Evolutionary conservation across 2,329 filamentous ascomycete species (phyloP).

Genomic region (Cercospora zeina): DNA sequence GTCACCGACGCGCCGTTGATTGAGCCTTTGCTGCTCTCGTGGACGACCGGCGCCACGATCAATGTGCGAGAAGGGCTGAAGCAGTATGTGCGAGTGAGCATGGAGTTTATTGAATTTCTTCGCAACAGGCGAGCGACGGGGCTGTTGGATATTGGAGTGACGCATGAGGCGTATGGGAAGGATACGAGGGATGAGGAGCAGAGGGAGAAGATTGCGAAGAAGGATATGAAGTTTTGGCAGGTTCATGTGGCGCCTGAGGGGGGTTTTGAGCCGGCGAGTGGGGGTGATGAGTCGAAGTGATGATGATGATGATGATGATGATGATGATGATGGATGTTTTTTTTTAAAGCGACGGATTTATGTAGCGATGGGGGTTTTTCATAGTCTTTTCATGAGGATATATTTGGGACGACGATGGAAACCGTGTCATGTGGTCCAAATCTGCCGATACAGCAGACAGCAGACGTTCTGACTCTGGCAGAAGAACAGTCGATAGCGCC

Average conservation of each 20-base stretch:
- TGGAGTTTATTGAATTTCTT: constrained; percentile 56
- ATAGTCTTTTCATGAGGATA: too few relatives aligned
- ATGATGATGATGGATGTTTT: too few relatives aligned
- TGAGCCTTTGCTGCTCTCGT: constrained; percentile 59
- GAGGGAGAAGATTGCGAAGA: constrained; percentile 22
- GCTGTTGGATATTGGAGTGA: constrained; percentile 52
- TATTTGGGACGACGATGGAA: too few relatives aligned
- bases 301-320: too few relatives aligned
- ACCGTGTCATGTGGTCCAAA: too few relatives aligned
- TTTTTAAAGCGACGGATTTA: too few relatives aligned
- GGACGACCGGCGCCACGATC: constrained; percentile 60
- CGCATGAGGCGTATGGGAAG: constrained; percentile 40
- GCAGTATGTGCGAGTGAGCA: constrained; percentile 60
- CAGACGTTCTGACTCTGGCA: too few relatives aligned
- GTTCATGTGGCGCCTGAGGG: constrained; percentile 39
- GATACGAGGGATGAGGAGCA: constrained; percentile 27
- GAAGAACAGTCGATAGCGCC: too few relatives aligned
- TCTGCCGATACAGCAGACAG: too few relatives aligned
- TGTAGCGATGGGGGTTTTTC: too few relatives aligned
- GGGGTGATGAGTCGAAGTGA: constrained; percentile 1
- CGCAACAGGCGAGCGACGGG: constrained; percentile 45
- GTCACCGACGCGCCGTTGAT: constrained; percentile 66
- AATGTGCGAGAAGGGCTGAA: constrained; percentile 56
- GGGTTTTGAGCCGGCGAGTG: constrained; percentile 13
- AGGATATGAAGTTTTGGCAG: constrained; percentile 41